phyloP scores from a whole-genome alignment of 306 rosid species.

The Citrullus mucosospermus region DNA sequence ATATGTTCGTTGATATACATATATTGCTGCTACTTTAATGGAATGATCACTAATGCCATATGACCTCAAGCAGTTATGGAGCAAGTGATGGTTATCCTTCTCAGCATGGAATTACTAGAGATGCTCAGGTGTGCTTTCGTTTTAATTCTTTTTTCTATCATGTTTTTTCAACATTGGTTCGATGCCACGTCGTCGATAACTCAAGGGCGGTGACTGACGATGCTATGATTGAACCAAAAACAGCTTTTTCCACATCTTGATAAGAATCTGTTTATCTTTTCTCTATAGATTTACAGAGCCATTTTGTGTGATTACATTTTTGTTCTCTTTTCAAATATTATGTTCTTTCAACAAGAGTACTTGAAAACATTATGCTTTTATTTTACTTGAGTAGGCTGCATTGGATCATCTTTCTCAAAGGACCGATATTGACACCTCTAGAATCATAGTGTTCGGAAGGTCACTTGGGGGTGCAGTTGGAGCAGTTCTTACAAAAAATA shows the following conservation, averaged over 20 bases:
- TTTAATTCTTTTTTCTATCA: neutral
- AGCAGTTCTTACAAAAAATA: constrained; percentile 64
- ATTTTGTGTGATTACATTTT: too few species aligned
- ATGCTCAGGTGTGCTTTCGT: constrained; percentile 68
- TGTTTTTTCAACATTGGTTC: neutral
- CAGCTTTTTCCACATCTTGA: too few species aligned
- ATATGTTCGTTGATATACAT: neutral
- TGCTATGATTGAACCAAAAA: too few species aligned
- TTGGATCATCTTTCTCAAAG: constrained; percentile 93
- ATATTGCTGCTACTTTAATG: constrained; percentile 5
- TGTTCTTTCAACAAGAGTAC: neutral
- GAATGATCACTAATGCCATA: constrained; percentile 12
- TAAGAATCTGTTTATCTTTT: too few species aligned
- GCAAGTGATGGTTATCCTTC: constrained; percentile 98
- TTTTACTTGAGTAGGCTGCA: constrained; percentile 55
- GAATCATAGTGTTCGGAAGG: constrained; percentile 91
- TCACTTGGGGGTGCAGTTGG: constrained; percentile 99
- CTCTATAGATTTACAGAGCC: too few species aligned
- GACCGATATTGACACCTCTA: constrained; percentile 79
- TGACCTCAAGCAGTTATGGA: constrained; percentile 55
- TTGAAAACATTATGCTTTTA: neutral
- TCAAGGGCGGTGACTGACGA: too few species aligned
- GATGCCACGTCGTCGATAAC: too few species aligned
- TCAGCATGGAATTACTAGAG: constrained; percentile 80
- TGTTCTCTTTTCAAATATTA: too few species aligned